Conservation (phyloP, 306 rosid genomes). For the Coriaria nepalensis region DNA sequence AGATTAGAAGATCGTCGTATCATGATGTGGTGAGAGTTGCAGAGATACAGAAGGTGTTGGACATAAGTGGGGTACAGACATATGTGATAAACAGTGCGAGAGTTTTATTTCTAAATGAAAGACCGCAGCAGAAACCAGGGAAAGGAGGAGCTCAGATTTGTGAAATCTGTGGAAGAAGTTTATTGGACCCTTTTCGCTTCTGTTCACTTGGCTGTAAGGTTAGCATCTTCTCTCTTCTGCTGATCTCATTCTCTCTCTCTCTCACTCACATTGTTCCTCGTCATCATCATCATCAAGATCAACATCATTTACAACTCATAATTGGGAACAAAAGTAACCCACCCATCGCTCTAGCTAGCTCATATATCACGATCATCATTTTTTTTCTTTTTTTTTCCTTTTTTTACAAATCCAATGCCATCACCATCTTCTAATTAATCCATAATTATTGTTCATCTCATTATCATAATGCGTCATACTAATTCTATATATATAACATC, state of each 20-base stretch:
- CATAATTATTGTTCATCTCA: too few species aligned
- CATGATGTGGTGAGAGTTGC: slow-evolving; percentile 82
- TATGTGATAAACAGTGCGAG: slow-evolving; percentile 86
- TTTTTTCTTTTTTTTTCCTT: too few species aligned
- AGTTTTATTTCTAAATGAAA: slow-evolving; percentile 75
- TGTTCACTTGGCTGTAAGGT: slow-evolving; percentile 96
- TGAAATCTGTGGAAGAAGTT: slow-evolving; percentile 72
- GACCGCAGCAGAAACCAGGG: slow-evolving; percentile 79
- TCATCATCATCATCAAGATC: slow-evolving; percentile 14
- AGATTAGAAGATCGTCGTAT: slow-evolving; percentile 87
- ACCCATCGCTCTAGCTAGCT: slow-evolving; percentile 37
- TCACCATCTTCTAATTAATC: too few species aligned
- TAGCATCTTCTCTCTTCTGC: slow-evolving; percentile 5
- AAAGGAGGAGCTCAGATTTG: slow-evolving; percentile 54
- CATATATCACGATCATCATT: slow-evolving; percentile 16
- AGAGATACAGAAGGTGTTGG: slow-evolving; percentile 58
- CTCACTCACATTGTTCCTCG: not conserved
- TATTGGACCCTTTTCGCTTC: slow-evolving; percentile 67
- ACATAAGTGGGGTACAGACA: slow-evolving; percentile 75
- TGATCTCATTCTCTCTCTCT: not conserved
- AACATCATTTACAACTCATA: slow-evolving; percentile 28
- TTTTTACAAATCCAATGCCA: too few species aligned
- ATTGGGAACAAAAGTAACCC: slow-evolving; percentile 26
- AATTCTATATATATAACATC: too few species aligned
- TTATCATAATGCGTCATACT: too few species aligned